Base-by-base conservation (phyloP, 106 monocot genomes). In the Phalaenopsis aphrodite region DNA sequence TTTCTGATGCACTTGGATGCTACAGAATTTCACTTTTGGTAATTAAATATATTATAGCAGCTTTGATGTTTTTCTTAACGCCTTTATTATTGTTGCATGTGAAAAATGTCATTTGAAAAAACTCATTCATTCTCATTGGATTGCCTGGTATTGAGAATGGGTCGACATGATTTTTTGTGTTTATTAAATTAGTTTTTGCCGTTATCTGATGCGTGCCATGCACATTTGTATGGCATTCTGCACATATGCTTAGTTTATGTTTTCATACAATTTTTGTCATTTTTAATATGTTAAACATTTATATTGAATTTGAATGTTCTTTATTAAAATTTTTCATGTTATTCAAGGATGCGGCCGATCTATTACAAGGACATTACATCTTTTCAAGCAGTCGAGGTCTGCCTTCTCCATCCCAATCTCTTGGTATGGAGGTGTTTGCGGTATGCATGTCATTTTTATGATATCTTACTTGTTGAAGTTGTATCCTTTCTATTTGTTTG, bases 291-390 rank as follows among this genome's bases (percentile, higher is more conserved):
- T 19, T 74, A 42, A 74, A 74, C 41, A 19, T 42, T 74, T 74
- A 19, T 19, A n/a, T 74, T 74, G 42, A 45, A 39, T 38, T 10
- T 69, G 30, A 74, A 74, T 74, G 18, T 42, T 43, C 21, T 45
- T 18, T 74, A 74, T 45, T 42, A 74, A 49, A 30, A 19, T 2
- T 76, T 42, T 75, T 75, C 16, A 24, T 76, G 47, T 49, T 17
- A 75, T 24, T 30, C 30, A 30, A 30, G 30, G 30, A 30, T 30
- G 30, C 30, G 30, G 30, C 30, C 30, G 30, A 30, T 30, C 83
- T 97, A 45, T 86, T 97, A 81, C 96, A 97, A 85, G 96, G 96
- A 75, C 93, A 97, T 85, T 97, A 97, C 81, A 97, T 94, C 55
- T 85, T 85, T 56, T 87, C 96, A 52, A 82, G 88, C 14, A 94